These are phyloP conservation scores for Symbiodinium natans DNA, from an alignment of 73 alveolate genomes.

Conservation along the genomic window DNA sequence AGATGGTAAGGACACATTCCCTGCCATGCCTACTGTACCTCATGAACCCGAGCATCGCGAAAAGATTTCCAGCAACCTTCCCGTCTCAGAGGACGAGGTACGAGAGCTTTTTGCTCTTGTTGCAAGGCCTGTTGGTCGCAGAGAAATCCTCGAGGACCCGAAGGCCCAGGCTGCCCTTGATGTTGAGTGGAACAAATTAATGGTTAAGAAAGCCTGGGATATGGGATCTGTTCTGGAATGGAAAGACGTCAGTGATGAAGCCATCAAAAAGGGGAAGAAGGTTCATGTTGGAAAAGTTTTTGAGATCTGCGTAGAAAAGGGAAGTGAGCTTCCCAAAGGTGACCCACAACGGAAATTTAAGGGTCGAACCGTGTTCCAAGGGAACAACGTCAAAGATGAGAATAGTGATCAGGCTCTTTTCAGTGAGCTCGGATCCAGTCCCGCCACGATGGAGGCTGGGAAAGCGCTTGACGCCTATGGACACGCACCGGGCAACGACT, in stretches of 20 bases:
- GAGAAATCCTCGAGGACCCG: background rate
- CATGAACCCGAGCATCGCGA: no score
- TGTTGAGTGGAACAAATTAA: constrained; percentile 6
- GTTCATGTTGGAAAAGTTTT: constrained; percentile 21
- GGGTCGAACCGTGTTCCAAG: constrained; percentile 10
- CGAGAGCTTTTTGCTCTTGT: background rate
- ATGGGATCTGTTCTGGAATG: background rate
- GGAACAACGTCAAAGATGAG: constrained; percentile 28
- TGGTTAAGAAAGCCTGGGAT: background rate
- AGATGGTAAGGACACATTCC: background rate
- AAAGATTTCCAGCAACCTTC: background rate
- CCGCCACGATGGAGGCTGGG: constrained; percentile 35
- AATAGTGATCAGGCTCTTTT: constrained; percentile 7
- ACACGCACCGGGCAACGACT: background rate
- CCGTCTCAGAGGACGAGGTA: no score
- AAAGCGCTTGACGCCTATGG: constrained; percentile 31
- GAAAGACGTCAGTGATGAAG: background rate
- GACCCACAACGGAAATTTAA: background rate
- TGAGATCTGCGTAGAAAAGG: constrained; percentile 39
- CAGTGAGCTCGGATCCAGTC: background rate
- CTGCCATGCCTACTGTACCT: constrained; percentile 14
- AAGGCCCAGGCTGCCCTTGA: constrained; percentile 29
- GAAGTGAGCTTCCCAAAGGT: background rate
- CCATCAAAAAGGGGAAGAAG: constrained; percentile 16
- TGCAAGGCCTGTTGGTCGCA: constrained; percentile 19